These are phyloP conservation scores for Avena insularis DNA, from an alignment of 176 grass and related monocot species.

Conservation along the genomic window DNA sequence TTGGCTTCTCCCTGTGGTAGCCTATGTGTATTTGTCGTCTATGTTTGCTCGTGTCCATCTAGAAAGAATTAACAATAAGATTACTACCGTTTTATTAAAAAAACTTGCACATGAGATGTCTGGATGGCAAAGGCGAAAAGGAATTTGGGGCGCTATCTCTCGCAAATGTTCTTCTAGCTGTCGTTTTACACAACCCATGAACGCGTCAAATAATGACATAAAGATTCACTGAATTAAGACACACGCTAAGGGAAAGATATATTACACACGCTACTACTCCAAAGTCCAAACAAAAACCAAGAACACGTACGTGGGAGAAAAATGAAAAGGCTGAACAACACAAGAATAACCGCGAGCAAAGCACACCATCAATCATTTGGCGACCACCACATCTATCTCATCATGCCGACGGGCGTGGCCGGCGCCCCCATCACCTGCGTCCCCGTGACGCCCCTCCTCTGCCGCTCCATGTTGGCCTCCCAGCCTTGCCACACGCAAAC, in stretches of 20 bases:
- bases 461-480: slow-evolving; percentile 76
- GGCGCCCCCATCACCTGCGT: slow-evolving; percentile 69
- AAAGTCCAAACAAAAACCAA: slow-evolving; percentile 1
- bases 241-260: not conserved
- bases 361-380: not conserved
- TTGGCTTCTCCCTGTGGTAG: no score
- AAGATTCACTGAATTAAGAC: not conserved
- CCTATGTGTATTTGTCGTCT: no score
- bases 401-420: slow-evolving; percentile 72
- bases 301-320: not conserved
- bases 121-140: no score
- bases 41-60: no score
- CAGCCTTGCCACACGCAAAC: slow-evolving; percentile 57
- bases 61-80: no score
- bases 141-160: no score
- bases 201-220: not conserved
- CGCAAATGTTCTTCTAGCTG: no score
- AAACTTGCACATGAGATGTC: no score
- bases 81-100: no score
- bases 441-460: slow-evolving; percentile 58
- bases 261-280: not conserved
- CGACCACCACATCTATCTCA: slow-evolving; percentile 32
- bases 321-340: not conserved
- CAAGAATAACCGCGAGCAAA: not conserved
- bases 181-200: no score